phyloP scores from a whole-genome alignment of 352 stramenopile genomes.

The Thalassiosira exigua region DNA sequence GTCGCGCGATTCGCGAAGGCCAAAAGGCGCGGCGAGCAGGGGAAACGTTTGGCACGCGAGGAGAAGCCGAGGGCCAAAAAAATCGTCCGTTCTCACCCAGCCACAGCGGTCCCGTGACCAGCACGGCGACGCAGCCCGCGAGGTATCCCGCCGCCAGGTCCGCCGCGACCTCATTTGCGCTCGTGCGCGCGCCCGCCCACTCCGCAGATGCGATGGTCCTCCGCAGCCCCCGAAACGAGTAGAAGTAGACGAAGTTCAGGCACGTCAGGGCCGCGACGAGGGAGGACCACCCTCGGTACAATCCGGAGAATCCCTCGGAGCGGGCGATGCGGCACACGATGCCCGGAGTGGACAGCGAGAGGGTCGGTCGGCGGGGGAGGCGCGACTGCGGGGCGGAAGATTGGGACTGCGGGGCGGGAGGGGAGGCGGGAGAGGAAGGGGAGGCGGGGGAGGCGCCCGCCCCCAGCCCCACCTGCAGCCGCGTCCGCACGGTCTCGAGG shows the following conservation, averaged over 20 bases:
- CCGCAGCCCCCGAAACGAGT: not conserved
- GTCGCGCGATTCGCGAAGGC: not conserved
- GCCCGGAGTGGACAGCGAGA: conserved; percentile 33
- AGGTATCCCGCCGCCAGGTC: conserved; percentile 42
- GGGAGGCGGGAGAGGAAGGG: conserved; percentile 7
- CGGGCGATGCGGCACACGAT: too few species aligned
- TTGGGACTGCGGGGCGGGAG: conserved; percentile 33
- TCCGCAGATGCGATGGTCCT: too few species aligned
- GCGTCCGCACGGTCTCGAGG: conserved; percentile 45
- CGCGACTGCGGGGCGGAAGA: conserved; percentile 10
- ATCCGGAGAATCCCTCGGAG: conserved; percentile 51
- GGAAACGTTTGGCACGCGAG: not conserved
- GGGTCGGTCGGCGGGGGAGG: conserved; percentile 12
- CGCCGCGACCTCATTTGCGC: conserved; percentile 17
- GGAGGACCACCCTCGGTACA: conserved; percentile 33
- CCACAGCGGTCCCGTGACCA: conserved; percentile 47
- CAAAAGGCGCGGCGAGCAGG: too few species aligned
- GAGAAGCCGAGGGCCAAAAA: not conserved
- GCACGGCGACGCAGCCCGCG: conserved; percentile 36
- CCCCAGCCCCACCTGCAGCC: conserved; percentile 32
- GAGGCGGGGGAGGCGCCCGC: not conserved
- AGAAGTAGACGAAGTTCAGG: not conserved
- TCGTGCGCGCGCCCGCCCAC: not conserved
- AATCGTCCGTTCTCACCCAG: conserved; percentile 8
- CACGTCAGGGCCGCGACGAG: too few species aligned